These are phyloP conservation scores for Parachlorella kessleri DNA, from an alignment of 139 green algal species.

Conservation along the genomic window DNA sequence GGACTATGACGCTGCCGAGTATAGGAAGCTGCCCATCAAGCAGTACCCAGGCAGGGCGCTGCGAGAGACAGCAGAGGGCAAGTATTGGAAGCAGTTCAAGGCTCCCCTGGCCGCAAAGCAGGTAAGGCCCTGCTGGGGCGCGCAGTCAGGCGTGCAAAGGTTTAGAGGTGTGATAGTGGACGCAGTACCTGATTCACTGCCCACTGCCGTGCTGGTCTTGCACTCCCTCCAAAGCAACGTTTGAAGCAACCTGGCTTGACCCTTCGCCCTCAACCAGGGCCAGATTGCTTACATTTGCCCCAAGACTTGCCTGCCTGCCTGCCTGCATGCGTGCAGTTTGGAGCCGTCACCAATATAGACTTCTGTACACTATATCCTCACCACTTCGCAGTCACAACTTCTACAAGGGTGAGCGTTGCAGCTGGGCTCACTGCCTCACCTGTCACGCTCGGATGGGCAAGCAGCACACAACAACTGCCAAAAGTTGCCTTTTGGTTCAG, in stretches of 20 bases:
- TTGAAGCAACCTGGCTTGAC: no score
- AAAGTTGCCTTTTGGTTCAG: no score
- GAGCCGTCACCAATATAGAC: constrained; percentile 79
- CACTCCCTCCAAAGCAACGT: no score
- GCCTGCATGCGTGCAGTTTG: constrained; percentile 56
- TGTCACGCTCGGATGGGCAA: no score
- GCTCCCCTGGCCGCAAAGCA: constrained; percentile 64
- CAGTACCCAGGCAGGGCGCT: constrained; percentile 63
- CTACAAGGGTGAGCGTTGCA: constrained; percentile 78
- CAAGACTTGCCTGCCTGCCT: background rate
- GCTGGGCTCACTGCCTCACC: no score
- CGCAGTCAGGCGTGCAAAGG: background rate
- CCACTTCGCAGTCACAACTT: constrained; percentile 82
- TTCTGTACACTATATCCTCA: constrained; percentile 76
- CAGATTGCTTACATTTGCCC: no score
- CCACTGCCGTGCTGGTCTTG: background rate
- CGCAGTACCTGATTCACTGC: background rate
- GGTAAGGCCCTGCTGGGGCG: constrained; percentile 33
- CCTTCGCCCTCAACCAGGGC: no score
- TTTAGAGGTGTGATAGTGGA: background rate
- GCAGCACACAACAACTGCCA: no score
- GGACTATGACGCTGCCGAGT: constrained; percentile 65
- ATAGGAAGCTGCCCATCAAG: constrained; percentile 69
- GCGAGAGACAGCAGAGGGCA: constrained; percentile 83
- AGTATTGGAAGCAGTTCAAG: constrained; percentile 82